A percentile compares a stretch with the other conserved stretches of the same genome.
Evolutionary conservation across 2,329 filamentous ascomycete species (phyloP).

Genomic region (Lasiodiplodia theobromae): DNA sequence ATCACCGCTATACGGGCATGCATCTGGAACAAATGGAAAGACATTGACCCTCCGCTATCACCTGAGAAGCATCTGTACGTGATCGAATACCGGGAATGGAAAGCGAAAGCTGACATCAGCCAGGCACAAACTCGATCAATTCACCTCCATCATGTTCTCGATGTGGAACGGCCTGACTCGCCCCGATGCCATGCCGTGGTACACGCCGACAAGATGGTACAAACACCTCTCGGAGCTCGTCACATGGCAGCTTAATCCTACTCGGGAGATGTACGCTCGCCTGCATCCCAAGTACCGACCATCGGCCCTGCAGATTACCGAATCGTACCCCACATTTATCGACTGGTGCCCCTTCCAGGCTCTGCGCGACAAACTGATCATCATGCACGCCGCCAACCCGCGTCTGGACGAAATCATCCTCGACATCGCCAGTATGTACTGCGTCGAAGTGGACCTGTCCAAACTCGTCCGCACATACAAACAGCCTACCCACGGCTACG

Average conservation of each 20-base stretch:
- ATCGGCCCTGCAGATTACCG: not conserved
- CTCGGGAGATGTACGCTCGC: not conserved
- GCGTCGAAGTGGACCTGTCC: not conserved
- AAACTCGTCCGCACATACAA: not conserved
- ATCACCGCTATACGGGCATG: not conserved
- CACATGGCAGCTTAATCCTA: not conserved
- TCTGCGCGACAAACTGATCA: not conserved
- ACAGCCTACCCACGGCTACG: not conserved
- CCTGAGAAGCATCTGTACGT: not conserved
- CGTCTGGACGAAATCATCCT: constrained; percentile 2
- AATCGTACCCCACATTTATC: not conserved
- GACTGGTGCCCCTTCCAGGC: constrained; percentile 5
- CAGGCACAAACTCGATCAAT: not conserved
- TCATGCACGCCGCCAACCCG: constrained; percentile 4
- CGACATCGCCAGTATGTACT: not conserved
- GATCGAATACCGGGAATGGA: not conserved
- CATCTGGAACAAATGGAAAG: not conserved
- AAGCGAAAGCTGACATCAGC: no score
- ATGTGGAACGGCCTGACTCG: not conserved
- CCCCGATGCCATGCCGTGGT: not conserved
- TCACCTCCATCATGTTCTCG: not conserved
- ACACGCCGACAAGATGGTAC: not conserved
- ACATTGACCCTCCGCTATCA: no score
- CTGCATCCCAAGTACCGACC: not conserved
- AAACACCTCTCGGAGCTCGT: not conserved